These are phyloP conservation scores for Didymosphaeria variabile DNA, from an alignment of 2,329 filamentous ascomycete species.

Conservation along the genomic window DNA sequence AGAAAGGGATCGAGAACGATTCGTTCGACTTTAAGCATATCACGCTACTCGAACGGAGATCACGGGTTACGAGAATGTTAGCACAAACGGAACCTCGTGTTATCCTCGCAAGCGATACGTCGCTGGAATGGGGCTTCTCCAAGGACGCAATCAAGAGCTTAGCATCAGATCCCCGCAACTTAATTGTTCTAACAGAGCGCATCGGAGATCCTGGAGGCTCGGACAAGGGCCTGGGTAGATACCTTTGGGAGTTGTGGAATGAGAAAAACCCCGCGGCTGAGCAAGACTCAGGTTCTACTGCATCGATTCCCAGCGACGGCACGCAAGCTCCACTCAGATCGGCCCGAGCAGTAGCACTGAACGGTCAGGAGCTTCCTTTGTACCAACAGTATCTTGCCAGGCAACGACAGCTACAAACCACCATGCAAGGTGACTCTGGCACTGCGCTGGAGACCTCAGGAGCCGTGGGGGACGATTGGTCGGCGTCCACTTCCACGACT, in stretches of 20 bases:
- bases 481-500: constrained; percentile 83
- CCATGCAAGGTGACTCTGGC: constrained; percentile 71
- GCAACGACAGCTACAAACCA: constrained; percentile 85
- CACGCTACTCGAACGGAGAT: constrained; percentile 81
- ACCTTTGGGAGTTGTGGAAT: constrained; percentile 72
- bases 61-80: constrained; percentile 77
- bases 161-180: constrained; percentile 78
- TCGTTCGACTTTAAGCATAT: constrained; percentile 93
- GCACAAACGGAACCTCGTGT: constrained; percentile 68
- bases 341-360: constrained; percentile 68
- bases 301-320: constrained; percentile 72
- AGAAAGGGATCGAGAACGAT: constrained; percentile 90
- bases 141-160: constrained; percentile 79
- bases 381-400: constrained; percentile 95
- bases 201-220: constrained; percentile 55
- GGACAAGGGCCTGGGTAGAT: constrained; percentile 67
- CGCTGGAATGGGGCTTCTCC: constrained; percentile 94
- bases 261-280: constrained; percentile 32
- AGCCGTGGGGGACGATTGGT: constrained; percentile 82
- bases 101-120: constrained; percentile 89
- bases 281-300: constrained; percentile 52
- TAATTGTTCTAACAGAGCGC: constrained; percentile 87
- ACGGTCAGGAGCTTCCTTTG: constrained; percentile 77
- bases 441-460: constrained; percentile 73
- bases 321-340: constrained; percentile 39